These are phyloP conservation scores for Xylaria nigripes DNA, from an alignment of 495 filamentous ascomycete genomes.

Conservation along the genomic window DNA sequence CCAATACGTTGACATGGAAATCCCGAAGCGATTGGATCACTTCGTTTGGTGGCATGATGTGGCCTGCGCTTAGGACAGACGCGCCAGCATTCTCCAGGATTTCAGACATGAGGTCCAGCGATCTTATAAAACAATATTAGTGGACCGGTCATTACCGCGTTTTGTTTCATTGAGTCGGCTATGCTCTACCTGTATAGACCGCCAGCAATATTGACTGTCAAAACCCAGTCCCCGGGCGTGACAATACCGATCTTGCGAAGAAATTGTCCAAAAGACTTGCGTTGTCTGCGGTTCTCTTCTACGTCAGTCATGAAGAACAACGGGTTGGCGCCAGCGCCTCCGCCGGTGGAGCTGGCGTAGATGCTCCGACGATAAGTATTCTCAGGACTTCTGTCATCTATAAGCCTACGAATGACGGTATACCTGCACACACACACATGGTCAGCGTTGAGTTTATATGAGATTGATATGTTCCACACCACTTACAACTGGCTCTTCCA, in stretches of 20 bases:
- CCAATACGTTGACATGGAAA: constrained; percentile 22
- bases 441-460: neutral
- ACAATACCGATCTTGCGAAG: constrained; percentile 14
- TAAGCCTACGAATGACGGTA: constrained; percentile 16
- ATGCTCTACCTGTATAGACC: constrained; percentile 16
- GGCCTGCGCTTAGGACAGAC: constrained; percentile 23
- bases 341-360: constrained; percentile 27
- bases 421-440: constrained; percentile 19
- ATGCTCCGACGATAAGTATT: constrained; percentile 24
- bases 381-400: constrained; percentile 12
- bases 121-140: neutral
- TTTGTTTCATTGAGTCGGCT: neutral
- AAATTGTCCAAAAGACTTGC: constrained; percentile 17
- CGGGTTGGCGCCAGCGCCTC: constrained; percentile 19
- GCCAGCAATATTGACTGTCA: constrained; percentile 19
- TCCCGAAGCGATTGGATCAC: constrained; percentile 14
- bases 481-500: constrained; percentile 1
- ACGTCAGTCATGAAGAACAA: constrained; percentile 23
- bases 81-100: constrained; percentile 22
- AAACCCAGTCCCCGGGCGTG: constrained; percentile 22
- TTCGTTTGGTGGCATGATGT: constrained; percentile 12
- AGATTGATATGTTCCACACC: neutral
- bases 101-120: constrained; percentile 17
- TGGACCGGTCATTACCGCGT: neutral
- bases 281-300: constrained; percentile 25